These are phyloP conservation scores for Cordyceps javanica DNA, from an alignment of 2,329 filamentous ascomycete species.

Conservation along the genomic window DNA sequence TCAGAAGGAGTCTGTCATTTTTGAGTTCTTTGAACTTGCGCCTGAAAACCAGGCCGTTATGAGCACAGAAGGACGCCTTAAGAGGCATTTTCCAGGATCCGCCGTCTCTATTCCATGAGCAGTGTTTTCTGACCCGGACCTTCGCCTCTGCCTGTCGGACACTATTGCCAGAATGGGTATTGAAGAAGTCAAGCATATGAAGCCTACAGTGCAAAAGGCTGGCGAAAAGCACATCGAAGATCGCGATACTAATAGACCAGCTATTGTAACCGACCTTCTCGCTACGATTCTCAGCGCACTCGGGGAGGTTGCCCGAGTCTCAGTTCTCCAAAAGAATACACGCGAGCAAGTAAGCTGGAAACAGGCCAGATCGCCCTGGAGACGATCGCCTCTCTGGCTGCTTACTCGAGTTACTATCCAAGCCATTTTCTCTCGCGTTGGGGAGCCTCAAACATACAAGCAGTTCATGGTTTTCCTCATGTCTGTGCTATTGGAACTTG, in stretches of 20 bases:
- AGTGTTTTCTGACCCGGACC: neutral
- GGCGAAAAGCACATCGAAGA: neutral
- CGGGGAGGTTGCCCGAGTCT: neutral
- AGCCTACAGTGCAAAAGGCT: neutral
- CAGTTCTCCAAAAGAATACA: neutral
- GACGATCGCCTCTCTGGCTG: conserved; percentile 46
- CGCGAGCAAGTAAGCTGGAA: conserved; percentile 5
- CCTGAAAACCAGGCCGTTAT: neutral
- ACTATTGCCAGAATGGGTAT: neutral
- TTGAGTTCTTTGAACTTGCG: neutral
- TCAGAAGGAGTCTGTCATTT: neutral
- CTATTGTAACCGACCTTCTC: conserved; percentile 1
- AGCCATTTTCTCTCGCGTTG: conserved; percentile 13
- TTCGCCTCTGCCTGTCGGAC: neutral
- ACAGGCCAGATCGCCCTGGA: neutral
- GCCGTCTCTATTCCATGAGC: neutral
- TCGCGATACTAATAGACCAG: neutral
- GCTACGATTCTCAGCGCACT: neutral
- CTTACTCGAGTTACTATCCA: conserved; percentile 45
- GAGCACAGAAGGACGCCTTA: neutral
- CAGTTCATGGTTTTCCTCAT: conserved; percentile 43
- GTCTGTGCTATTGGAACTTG: conserved; percentile 25
- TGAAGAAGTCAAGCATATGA: neutral
- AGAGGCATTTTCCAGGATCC: neutral
- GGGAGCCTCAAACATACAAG: conserved; percentile 37